Percentiles rank a stretch among this genome's conserved stretches.
Evolutionary conservation across 2,329 filamentous ascomycete species (phyloP).

Genomic region (Xylaria multiplex): DNA sequence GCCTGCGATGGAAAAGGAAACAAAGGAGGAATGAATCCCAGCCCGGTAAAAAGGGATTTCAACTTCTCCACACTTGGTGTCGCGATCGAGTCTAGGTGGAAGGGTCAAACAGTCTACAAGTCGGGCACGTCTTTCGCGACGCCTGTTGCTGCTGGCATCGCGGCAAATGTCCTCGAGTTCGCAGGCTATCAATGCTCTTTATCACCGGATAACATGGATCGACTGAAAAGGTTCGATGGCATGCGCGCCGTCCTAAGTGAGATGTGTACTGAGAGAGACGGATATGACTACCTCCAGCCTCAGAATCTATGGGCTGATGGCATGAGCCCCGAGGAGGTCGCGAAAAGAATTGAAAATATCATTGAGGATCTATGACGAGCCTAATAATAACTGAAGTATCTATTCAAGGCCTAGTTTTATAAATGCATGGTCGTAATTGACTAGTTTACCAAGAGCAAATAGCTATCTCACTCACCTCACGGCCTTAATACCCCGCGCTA

Average conservation of each 20-base stretch:
- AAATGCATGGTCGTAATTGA: no score
- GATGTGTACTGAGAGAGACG: constrained; percentile 5
- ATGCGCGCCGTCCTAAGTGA: not conserved
- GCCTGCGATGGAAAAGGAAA: constrained; percentile 13
- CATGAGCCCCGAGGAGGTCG: not conserved
- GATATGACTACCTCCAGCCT: constrained; percentile 8
- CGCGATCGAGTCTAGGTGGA: constrained; percentile 1
- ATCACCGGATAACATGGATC: not conserved
- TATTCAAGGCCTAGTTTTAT: no score
- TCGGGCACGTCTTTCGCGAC: constrained; percentile 24
- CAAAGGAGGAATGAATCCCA: constrained; percentile 3
- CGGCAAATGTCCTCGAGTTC: constrained; percentile 13
- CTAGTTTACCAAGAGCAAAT: no score
- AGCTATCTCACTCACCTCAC: no score
- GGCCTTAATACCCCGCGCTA: no score
- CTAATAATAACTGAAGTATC: no score
- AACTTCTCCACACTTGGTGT: constrained; percentile 14
- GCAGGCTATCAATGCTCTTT: not conserved
- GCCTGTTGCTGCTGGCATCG: constrained; percentile 10
- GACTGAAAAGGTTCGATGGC: not conserved
- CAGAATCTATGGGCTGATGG: not conserved
- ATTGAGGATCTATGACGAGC: not conserved
- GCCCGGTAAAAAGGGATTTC: not conserved
- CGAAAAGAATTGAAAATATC: not conserved
- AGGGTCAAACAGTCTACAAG: not conserved